A percentile compares a stretch with the other conserved stretches of the same genome.
phyloP scores from a whole-genome alignment of 306 rosid species.

The Gastrolobium bilobum region DNA sequence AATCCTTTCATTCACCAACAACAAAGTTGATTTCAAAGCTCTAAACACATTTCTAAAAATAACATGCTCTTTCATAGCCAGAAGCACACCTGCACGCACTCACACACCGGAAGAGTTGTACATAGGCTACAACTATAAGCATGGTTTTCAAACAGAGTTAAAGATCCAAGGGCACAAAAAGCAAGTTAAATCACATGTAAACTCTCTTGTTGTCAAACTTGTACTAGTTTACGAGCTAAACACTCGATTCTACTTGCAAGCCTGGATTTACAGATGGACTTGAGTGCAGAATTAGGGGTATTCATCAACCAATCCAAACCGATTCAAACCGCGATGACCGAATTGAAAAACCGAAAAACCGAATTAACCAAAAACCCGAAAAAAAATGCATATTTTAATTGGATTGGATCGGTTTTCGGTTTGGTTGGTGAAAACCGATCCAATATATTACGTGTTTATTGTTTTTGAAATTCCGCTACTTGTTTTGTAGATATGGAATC shows the following conservation, averaged over 20 bases:
- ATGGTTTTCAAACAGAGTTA: neutral
- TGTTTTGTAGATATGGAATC: too few species aligned
- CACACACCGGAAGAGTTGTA: neutral
- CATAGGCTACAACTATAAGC: neutral
- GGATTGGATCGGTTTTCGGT: too few species aligned
- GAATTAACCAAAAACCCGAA: too few species aligned
- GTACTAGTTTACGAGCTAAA: neutral
- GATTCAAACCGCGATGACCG: too few species aligned
- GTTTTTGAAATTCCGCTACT: too few species aligned
- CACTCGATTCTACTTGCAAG: neutral
- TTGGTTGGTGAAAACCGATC: too few species aligned
- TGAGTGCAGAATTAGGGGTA: too few species aligned
- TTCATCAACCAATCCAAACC: too few species aligned
- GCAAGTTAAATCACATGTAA: neutral
- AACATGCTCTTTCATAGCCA: neutral
- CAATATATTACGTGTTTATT: too few species aligned
- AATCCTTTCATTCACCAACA: neutral
- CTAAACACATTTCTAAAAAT: neutral
- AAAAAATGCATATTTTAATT: too few species aligned
- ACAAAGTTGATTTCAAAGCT: constrained; percentile 1
- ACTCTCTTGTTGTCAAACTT: neutral
- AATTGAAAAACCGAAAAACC: too few species aligned
- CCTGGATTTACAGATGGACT: too few species aligned
- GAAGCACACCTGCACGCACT: neutral
- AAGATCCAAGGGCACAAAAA: constrained; percentile 1